Conservation (phyloP, 352 stramenopile species). For the Globisporangium apiculatum region DNA sequence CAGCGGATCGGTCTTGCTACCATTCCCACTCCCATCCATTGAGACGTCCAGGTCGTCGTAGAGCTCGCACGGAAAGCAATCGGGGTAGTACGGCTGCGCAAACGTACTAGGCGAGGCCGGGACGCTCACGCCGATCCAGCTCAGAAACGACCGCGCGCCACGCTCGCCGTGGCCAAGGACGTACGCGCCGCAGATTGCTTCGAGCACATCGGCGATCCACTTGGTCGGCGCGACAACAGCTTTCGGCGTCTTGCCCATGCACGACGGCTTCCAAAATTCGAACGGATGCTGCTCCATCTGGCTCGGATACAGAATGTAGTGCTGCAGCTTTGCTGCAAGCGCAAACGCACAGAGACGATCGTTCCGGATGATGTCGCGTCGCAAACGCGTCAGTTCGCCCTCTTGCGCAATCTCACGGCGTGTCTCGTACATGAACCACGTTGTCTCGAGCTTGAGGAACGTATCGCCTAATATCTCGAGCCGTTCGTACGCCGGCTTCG, state of each 20-base stretch:
- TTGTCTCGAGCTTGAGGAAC: constrained; percentile 82
- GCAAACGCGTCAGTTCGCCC: constrained; percentile 63
- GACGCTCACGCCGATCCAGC: constrained; percentile 69
- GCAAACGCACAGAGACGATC: constrained; percentile 76
- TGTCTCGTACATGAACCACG: constrained; percentile 78
- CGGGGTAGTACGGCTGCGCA: constrained; percentile 44
- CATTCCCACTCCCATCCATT: constrained; percentile 6
- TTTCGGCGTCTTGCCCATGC: constrained; percentile 75
- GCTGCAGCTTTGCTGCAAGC: constrained; percentile 43
- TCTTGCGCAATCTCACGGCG: constrained; percentile 66
- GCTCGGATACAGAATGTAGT: constrained; percentile 74
- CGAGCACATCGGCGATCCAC: constrained; percentile 81
- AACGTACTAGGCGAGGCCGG: constrained; percentile 38
- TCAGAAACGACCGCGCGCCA: constrained; percentile 67
- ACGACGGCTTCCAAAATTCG: constrained; percentile 83
- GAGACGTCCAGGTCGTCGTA: constrained; percentile 29
- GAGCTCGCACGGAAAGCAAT: constrained; percentile 60
- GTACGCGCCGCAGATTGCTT: constrained; percentile 78
- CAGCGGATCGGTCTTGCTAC: constrained; percentile 11
- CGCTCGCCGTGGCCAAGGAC: constrained; percentile 61
- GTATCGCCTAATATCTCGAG: constrained; percentile 81
- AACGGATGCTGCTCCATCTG: constrained; percentile 82
- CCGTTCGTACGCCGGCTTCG: constrained; percentile 79
- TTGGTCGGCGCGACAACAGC: constrained; percentile 66
- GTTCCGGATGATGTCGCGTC: constrained; percentile 83